These are phyloP conservation scores for Acrasis kona DNA, from an alignment of 78 protist species.

Conservation along the genomic window DNA sequence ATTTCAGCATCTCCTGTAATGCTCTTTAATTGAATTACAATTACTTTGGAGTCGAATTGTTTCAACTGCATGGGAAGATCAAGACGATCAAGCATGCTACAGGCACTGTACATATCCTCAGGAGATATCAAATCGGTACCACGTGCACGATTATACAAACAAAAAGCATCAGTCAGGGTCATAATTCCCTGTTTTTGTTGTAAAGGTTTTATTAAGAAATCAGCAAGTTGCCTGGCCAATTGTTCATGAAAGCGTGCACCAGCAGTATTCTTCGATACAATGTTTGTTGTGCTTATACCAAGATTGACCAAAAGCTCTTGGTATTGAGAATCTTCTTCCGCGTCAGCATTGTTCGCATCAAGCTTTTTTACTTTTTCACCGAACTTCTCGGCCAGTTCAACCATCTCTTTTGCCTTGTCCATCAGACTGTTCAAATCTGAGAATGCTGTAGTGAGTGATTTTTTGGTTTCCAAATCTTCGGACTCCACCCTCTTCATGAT, in stretches of 20 bases:
- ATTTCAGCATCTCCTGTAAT: neutral
- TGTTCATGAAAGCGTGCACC: slow-evolving; percentile 9
- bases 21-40: neutral
- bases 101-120: slow-evolving; percentile 20
- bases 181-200: slow-evolving; percentile 20
- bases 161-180: slow-evolving; percentile 38
- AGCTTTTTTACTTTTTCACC: neutral
- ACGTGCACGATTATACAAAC: slow-evolving; percentile 54
- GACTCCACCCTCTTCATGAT: neutral
- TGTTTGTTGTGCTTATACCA: slow-evolving; percentile 5
- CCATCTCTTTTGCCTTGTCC: slow-evolving; percentile 16
- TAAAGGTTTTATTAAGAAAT: slow-evolving; percentile 19
- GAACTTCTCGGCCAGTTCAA: neutral
- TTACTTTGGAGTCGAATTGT: neutral
- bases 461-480: neutral
- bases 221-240: slow-evolving; percentile 35
- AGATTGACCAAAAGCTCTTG: neutral
- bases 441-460: slow-evolving; percentile 6
- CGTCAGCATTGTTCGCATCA: neutral
- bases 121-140: slow-evolving; percentile 55
- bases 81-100: neutral
- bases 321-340: neutral
- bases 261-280: neutral
- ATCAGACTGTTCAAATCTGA: slow-evolving; percentile 20
- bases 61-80: neutral